phyloP scores from a whole-genome alignment of 352 stramenopile species.

The Globisporangium nodosum region DNA sequence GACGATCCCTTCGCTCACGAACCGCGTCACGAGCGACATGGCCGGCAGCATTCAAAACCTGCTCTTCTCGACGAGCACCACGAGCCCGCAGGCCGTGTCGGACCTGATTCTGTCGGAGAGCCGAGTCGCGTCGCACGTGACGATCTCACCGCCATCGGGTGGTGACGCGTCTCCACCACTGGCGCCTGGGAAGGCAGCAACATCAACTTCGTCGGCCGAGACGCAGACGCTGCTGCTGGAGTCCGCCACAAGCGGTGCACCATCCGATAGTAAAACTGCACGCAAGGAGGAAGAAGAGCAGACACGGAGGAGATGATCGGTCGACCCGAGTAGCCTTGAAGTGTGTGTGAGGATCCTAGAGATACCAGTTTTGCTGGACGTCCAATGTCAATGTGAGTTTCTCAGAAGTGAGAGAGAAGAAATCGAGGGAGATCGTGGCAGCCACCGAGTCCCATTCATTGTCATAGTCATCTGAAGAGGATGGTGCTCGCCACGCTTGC shows the following conservation, averaged over 20 bases:
- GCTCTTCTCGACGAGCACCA: conserved; percentile 41
- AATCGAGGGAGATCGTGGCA: no score
- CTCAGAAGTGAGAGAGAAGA: no score
- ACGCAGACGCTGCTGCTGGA: not conserved
- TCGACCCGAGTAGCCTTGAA: no score
- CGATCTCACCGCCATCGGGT: not conserved
- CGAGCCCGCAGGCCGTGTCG: conserved; percentile 70
- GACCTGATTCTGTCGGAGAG: conserved; percentile 17
- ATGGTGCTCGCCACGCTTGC: conserved; percentile 1
- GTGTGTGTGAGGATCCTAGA: no score
- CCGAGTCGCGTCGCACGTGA: conserved; percentile 3
- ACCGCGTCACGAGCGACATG: conserved; percentile 27
- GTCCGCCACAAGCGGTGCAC: no score
- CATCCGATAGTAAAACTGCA: no score
- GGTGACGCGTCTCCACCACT: not conserved
- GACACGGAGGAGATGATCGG: no score
- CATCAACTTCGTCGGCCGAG: not conserved
- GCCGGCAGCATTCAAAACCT: conserved; percentile 61
- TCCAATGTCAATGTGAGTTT: no score
- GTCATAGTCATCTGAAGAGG: no score
- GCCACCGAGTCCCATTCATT: no score
- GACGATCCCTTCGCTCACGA: conserved; percentile 39
- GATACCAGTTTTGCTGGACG: no score
- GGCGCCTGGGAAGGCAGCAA: conserved; percentile 2
- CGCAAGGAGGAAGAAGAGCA: no score